Base-by-base conservation (phyloP, 116 monocot genomes). In the Posidonia oceanica region DNA sequence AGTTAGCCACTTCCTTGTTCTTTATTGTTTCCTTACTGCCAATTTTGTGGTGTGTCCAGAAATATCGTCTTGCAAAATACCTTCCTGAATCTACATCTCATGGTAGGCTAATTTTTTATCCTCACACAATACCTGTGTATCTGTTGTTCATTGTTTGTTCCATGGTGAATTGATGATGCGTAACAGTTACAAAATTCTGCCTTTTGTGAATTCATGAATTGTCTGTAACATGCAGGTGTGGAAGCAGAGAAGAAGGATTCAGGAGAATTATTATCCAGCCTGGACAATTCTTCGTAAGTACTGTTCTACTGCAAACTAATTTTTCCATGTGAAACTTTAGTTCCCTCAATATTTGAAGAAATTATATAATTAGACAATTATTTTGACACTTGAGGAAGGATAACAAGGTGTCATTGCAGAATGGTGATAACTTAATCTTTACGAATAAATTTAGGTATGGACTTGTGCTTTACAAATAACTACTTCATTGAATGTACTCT, bases 41-140 rank as follows among this genome's bases (percentile, higher is more conserved):
- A 64, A 29, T 29, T 66, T 18, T 66, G 59, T 54, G 40, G 4
- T 69, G 39, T 36, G n/a, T 76, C 44, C 78, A 90, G 90, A 90
- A 90, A 66, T 86, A 90, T 75, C 81, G 90, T 15, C 80, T 90
- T 73, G 86, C 84, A 36, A 90, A 84, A 54, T 86, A 82, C 62
- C 73, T 90, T 61, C 86, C 90, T 13, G 90, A 90, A 48, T 80
- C 86, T 76, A 81, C 86, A 61, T 78, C 84, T 70, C 84, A 84
- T 76, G 86, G 90, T 90, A 36, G 1, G 13, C 22, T 14, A 72
- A 42, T 57, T 15, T 18, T 39, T 20, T 39, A 39, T 20, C 40
- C 57, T 22, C 21, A 38, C 7, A 64, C 17, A 29, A 29, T 29
- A 29, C 29, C 29, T 23, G 29, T 13, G 4, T 61, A 12, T 61